These are phyloP conservation scores for Rhizopus delemar DNA, from an alignment of 371 early-diverging fungal species.

Conservation along the genomic window DNA sequence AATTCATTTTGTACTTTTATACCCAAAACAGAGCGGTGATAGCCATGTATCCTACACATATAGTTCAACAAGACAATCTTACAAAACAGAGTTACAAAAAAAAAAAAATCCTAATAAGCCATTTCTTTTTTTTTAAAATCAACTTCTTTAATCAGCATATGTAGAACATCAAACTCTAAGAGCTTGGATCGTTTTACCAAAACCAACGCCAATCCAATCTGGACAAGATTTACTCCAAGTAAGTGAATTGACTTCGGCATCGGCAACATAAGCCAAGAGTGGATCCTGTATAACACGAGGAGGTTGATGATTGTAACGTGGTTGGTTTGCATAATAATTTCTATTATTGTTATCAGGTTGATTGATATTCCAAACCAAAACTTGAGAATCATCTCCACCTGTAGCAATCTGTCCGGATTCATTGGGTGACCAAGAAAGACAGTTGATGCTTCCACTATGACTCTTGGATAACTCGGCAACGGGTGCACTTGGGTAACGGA, in stretches of 20 bases:
- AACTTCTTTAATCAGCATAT: no score
- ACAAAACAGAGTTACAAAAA: not conserved
- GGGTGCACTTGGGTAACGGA: slow-evolving; percentile 88
- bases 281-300: slow-evolving; percentile 63
- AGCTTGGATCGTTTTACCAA: slow-evolving; percentile 68
- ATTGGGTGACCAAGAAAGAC: slow-evolving; percentile 82
- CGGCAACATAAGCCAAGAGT: slow-evolving; percentile 68
- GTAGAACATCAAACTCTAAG: slow-evolving; percentile 40
- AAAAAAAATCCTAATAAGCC: not conserved
- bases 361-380: slow-evolving; percentile 81
- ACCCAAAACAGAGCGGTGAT: no score
- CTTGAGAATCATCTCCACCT: slow-evolving; percentile 78
- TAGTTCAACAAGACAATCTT: no score
- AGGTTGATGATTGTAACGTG: slow-evolving; percentile 31
- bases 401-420: slow-evolving; percentile 71
- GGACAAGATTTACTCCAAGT: slow-evolving; percentile 69
- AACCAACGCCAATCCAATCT: slow-evolving; percentile 78
- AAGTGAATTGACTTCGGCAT: slow-evolving; percentile 70
- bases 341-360: slow-evolving; percentile 24
- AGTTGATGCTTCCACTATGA: slow-evolving; percentile 76
- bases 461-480: slow-evolving; percentile 75
- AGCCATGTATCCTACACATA: no score
- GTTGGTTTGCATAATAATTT: slow-evolving; percentile 26
- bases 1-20: no score
- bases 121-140: not conserved